Percentiles rank a stretch among this genome's conserved stretches.
These are phyloP conservation scores for Nematocida sp. DNA, from an alignment of 371 early-diverging fungal species.

Conservation along the genomic window DNA sequence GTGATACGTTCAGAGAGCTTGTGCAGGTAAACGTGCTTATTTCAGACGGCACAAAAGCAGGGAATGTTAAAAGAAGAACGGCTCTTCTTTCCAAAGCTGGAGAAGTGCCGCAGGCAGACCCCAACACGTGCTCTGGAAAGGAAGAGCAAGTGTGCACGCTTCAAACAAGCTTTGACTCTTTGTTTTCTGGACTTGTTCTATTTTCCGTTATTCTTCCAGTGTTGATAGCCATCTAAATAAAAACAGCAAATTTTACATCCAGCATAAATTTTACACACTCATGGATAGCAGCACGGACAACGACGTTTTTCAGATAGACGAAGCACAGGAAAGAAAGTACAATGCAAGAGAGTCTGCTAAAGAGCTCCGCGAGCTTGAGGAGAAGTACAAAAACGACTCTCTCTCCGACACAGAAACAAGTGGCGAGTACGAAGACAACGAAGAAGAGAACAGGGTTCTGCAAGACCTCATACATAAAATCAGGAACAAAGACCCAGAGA, in stretches of 20 bases:
- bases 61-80: background rate
- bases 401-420: slow-evolving; percentile 5
- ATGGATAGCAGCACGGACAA: background rate
- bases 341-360: slow-evolving; percentile 29
- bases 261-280: slow-evolving; percentile 2
- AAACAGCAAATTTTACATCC: background rate
- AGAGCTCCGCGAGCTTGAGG: slow-evolving; percentile 36
- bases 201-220: slow-evolving; percentile 22
- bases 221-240: slow-evolving; percentile 30
- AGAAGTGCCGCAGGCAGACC: background rate
- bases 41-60: background rate
- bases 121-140: slow-evolving; percentile 29
- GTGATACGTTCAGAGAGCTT: slow-evolving; percentile 3
- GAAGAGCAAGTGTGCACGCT: slow-evolving; percentile 21
- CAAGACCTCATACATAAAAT: slow-evolving; percentile 23
- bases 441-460: slow-evolving; percentile 24
- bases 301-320: slow-evolving; percentile 22
- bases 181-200: slow-evolving; percentile 30
- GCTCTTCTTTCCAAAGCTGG: background rate
- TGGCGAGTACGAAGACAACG: slow-evolving; percentile 27
- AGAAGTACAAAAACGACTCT: slow-evolving; percentile 25
- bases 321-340: slow-evolving; percentile 24
- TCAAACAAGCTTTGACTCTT: slow-evolving; percentile 5
- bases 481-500: slow-evolving; percentile 24
- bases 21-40: slow-evolving; percentile 24